Percentiles rank a stretch among this genome's conserved stretches.
These are phyloP conservation scores for Boletus semigastroideus DNA, from an alignment of 1,284 basidiomycete genomes.

Conservation along the genomic window DNA sequence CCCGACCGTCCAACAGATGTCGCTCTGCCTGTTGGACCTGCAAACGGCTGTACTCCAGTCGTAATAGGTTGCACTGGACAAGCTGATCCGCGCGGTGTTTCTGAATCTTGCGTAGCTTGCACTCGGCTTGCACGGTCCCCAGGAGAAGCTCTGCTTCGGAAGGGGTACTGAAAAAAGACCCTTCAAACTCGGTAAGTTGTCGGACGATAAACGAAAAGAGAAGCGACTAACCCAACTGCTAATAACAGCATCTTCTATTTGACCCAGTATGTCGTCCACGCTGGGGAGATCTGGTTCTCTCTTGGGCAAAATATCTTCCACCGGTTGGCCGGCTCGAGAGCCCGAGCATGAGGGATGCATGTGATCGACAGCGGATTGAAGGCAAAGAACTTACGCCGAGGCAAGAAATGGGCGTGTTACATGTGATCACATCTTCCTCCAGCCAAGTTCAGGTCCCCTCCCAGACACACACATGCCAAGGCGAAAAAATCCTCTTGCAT, in stretches of 20 bases:
- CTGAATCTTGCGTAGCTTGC: conserved; percentile 1
- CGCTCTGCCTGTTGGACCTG: conserved; percentile 1
- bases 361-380: not conserved
- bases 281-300: not conserved
- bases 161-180: not conserved
- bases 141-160: not conserved
- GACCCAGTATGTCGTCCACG: not conserved
- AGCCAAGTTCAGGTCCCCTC: too few species aligned
- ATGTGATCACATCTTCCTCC: not conserved
- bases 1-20: not conserved
- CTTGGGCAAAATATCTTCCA: too few species aligned
- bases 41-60: conserved; percentile 2
- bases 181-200: not conserved
- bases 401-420: not conserved
- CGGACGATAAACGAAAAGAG: not conserved
- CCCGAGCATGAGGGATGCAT: not conserved
- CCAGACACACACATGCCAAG: too few species aligned
- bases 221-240: not conserved
- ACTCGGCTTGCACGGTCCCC: conserved; percentile 1
- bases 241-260: not conserved
- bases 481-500: not conserved
- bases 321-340: too few species aligned
- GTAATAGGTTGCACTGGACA: not conserved
- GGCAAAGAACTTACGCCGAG: too few species aligned
- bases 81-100: conserved; percentile 2